phyloP scores from a whole-genome alignment of 495 filamentous ascomycete species.

The Hypoxylon perforatum region DNA sequence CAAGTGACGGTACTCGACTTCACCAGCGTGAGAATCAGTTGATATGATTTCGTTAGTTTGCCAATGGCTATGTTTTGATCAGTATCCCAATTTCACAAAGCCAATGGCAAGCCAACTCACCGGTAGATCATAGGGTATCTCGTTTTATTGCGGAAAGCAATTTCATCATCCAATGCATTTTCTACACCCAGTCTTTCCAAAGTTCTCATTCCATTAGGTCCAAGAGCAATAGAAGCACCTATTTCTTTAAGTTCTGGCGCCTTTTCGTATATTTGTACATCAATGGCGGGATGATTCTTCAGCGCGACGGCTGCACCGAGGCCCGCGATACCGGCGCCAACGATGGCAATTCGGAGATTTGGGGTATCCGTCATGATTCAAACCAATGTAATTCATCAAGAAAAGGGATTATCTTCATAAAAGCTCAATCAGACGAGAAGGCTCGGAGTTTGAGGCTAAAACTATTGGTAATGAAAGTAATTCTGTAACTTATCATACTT shows the following conservation, averaged over 20 bases:
- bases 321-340: conserved; percentile 62
- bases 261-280: conserved; percentile 60
- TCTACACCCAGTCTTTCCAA: conserved; percentile 58
- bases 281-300: conserved; percentile 48
- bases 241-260: conserved; percentile 59
- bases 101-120: conserved; percentile 11
- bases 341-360: conserved; percentile 54
- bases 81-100: conserved; percentile 31
- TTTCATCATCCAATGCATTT: conserved; percentile 54
- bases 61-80: conserved; percentile 44
- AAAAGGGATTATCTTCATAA: no score
- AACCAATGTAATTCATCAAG: not conserved
- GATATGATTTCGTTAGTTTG: conserved; percentile 59
- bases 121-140: conserved; percentile 48
- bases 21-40: conserved; percentile 49
- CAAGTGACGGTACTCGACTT: conserved; percentile 54
- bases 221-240: conserved; percentile 61
- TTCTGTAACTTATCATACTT: no score
- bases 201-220: conserved; percentile 63
- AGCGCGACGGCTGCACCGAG: conserved; percentile 59
- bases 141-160: conserved; percentile 52
- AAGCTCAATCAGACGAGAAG: no score
- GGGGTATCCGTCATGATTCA: conserved; percentile 19
- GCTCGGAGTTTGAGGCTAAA: no score
- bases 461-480: no score